phyloP scores from a whole-genome alignment of 768 basidiomycete genomes.

The Coprinopsis marcescibilis region DNA sequence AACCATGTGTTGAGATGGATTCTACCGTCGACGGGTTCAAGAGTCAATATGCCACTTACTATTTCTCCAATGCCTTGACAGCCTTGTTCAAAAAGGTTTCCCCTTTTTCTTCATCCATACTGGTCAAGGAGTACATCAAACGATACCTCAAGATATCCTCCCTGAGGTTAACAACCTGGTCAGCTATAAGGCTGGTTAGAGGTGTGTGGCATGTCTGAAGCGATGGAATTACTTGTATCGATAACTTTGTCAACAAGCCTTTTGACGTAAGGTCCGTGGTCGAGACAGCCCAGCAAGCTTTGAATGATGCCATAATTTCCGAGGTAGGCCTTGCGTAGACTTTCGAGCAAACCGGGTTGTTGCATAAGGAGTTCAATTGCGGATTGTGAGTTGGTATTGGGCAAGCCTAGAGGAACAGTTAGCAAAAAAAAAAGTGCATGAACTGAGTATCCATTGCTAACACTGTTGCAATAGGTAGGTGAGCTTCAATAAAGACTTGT shows the following conservation, averaged over 20 bases:
- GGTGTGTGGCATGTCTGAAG: neutral
- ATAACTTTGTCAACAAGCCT: constrained; percentile 85
- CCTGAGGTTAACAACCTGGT: constrained; percentile 87
- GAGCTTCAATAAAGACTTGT: constrained; percentile 66
- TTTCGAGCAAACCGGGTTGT: constrained; percentile 76
- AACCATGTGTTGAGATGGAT: neutral
- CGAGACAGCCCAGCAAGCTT: constrained; percentile 88
- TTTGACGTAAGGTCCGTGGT: constrained; percentile 82
- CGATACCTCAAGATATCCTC: constrained; percentile 84
- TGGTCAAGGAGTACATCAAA: constrained; percentile 79
- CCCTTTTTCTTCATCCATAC: constrained; percentile 59
- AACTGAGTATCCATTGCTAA: too few species aligned
- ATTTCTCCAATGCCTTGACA: constrained; percentile 78
- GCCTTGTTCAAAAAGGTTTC: constrained; percentile 60
- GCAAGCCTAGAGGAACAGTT: constrained; percentile 37
- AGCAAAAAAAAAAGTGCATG: neutral
- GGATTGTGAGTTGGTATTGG: constrained; percentile 60
- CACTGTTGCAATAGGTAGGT: constrained; percentile 80
- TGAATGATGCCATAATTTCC: constrained; percentile 91
- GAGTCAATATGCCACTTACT: constrained; percentile 43
- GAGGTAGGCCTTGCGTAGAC: constrained; percentile 82
- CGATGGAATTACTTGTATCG: constrained; percentile 49
- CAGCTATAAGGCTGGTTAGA: constrained; percentile 43
- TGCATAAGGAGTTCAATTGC: constrained; percentile 82
- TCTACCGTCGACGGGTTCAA: too few species aligned